A percentile compares a stretch with the other conserved stretches of the same genome.
phyloP scores from a whole-genome alignment of 257 asterid genomes.

The Marsdenia floribunda region DNA sequence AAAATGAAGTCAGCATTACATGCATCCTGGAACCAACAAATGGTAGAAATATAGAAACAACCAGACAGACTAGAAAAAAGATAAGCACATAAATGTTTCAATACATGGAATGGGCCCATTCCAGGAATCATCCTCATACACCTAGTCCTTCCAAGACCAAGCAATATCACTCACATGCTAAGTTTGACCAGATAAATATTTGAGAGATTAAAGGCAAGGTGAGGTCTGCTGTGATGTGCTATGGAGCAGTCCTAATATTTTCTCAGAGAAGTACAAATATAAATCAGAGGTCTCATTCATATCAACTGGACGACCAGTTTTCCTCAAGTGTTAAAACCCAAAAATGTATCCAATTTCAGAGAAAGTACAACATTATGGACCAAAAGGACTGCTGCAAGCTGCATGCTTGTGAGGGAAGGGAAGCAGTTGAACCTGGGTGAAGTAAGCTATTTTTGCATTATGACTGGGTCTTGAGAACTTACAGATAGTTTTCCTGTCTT shows the following conservation, averaged over 20 bases:
- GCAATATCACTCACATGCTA: neutral
- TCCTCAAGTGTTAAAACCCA: neutral
- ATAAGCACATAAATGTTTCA: neutral
- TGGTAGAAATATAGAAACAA: neutral
- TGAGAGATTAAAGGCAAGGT: neutral
- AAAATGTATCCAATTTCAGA: neutral
- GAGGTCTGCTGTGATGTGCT: neutral
- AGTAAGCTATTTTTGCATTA: conserved; percentile 8
- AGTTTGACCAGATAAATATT: neutral
- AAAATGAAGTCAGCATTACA: neutral
- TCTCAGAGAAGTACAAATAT: neutral
- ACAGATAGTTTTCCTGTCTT: conserved; percentile 70
- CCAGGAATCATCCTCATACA: neutral
- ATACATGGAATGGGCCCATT: neutral
- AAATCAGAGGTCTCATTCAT: neutral
- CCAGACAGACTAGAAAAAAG: neutral
- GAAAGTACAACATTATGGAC: neutral
- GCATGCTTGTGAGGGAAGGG: neutral
- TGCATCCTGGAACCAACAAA: neutral
- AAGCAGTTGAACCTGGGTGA: neutral
- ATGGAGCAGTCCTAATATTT: neutral
- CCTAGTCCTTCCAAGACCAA: neutral
- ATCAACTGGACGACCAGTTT: neutral
- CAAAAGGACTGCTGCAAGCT: conserved; percentile 4
- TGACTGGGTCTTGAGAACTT: conserved; percentile 35